Percentiles rank a stretch among this genome's conserved stretches.
Conservation (phyloP, 1,139 yeast species). For the Meyerozyma sp. region DNA sequence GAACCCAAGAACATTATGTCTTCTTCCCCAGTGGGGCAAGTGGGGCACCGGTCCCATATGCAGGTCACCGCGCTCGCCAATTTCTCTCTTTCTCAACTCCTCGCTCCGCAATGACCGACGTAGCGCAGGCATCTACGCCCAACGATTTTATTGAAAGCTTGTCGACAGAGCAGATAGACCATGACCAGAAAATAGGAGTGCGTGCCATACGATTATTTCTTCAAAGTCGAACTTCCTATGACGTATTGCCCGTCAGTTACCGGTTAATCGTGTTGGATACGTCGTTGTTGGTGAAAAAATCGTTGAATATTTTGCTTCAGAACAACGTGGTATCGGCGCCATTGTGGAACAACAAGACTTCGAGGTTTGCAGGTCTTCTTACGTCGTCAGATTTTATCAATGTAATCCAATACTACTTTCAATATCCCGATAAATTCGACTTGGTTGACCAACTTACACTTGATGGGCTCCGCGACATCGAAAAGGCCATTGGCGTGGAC, state of each 20-base stretch:
- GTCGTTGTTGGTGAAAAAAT: constrained; percentile 81
- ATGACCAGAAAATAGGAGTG: constrained; percentile 63
- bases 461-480: constrained; percentile 81
- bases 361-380: constrained; percentile 89
- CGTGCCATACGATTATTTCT: constrained; percentile 78
- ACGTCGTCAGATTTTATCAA: constrained; percentile 92
- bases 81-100: background rate
- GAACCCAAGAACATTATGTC: no score
- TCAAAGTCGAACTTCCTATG: constrained; percentile 90
- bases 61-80: background rate
- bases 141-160: constrained; percentile 41
- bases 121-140: constrained; percentile 28
- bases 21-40: background rate
- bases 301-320: constrained; percentile 83
- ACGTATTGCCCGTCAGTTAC: constrained; percentile 93
- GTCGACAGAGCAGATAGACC: constrained; percentile 40
- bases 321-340: constrained; percentile 97
- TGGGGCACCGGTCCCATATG: background rate
- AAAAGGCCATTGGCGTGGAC: constrained; percentile 80
- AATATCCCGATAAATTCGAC: constrained; percentile 85
- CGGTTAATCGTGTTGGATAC: constrained; percentile 92
- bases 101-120: constrained; percentile 13
- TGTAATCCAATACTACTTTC: constrained; percentile 91
- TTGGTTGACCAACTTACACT: constrained; percentile 82
- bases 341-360: constrained; percentile 86